Conservation (phyloP, 139 green algal species). For the Chlorella sorokiniana region DNA sequence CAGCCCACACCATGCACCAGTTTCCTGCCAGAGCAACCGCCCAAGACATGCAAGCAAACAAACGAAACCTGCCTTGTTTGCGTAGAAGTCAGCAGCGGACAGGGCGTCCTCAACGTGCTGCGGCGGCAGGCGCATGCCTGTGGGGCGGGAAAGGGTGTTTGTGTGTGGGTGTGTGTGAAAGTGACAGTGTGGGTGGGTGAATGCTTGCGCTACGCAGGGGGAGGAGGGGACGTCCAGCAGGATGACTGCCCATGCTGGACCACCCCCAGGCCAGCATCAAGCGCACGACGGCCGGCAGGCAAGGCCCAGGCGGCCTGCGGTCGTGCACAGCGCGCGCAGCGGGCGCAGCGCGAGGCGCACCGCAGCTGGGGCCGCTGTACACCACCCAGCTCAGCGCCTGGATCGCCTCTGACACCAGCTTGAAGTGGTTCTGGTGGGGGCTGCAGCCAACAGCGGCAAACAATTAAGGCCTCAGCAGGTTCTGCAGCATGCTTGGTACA, state of each 20-base stretch:
- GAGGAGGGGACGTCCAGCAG: no score
- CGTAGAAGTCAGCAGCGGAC: constrained; percentile 87
- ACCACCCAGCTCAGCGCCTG: constrained; percentile 80
- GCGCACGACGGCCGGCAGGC: no score
- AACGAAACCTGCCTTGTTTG: constrained; percentile 77
- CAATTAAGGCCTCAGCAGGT: background rate
- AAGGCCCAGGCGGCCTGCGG: no score
- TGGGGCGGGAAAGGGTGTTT: background rate
- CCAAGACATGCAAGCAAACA: background rate
- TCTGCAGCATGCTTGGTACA: no score
- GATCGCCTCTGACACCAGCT: constrained; percentile 76
- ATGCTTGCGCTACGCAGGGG: no score
- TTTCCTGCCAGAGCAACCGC: background rate
- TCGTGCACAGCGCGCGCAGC: background rate
- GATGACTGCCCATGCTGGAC: no score
- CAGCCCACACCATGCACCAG: no score
- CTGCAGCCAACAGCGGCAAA: background rate
- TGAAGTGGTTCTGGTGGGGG: constrained; percentile 65
- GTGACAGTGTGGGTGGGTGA: no score
- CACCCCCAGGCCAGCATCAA: no score
- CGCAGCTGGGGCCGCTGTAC: constrained; percentile 79
- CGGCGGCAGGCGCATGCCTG: constrained; percentile 74
- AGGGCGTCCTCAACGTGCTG: constrained; percentile 81
- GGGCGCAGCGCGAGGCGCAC: constrained; percentile 41
- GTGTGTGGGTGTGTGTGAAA: no score